Evolutionary conservation across 1,284 basidiomycete genomes (phyloP).

Genomic region (Neonothopanus nambi): DNA sequence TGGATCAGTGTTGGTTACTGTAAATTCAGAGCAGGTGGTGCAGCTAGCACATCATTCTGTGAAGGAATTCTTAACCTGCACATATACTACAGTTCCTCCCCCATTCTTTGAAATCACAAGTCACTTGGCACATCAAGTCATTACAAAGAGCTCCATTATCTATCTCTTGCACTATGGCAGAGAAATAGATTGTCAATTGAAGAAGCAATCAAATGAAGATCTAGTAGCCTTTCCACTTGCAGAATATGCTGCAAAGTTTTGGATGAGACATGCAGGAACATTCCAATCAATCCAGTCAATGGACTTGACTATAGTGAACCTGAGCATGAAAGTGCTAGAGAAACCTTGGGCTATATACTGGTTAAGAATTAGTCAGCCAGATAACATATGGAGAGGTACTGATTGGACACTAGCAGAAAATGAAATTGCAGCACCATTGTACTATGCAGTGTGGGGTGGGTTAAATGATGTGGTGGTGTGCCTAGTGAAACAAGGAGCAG

Average conservation of each 20-base stretch:
- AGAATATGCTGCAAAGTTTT: slow-evolving; percentile 2
- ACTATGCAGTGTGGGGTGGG: neutral
- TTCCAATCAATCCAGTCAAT: neutral
- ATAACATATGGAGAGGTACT: neutral
- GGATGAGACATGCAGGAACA: neutral
- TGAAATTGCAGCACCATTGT: neutral
- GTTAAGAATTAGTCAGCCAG: neutral
- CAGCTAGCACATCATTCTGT: slow-evolving; percentile 6
- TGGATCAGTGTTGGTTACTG: neutral
- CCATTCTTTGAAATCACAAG: neutral
- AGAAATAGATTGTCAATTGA: neutral
- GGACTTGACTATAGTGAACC: neutral
- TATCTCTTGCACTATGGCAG: neutral
- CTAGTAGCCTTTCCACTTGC: neutral
- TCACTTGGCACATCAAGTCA: neutral
- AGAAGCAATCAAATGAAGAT: neutral
- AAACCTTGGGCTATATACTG: neutral
- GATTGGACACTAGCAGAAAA: neutral
- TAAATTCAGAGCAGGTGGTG: neutral
- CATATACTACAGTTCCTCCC: neutral
- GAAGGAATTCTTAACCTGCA: neutral
- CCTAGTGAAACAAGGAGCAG: neutral
- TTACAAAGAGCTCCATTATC: neutral
- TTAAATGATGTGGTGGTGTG: neutral
- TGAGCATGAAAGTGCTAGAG: neutral